Conservation (phyloP, 352 stramenopile species). For the Paralagenidium karlingii region DNA sequence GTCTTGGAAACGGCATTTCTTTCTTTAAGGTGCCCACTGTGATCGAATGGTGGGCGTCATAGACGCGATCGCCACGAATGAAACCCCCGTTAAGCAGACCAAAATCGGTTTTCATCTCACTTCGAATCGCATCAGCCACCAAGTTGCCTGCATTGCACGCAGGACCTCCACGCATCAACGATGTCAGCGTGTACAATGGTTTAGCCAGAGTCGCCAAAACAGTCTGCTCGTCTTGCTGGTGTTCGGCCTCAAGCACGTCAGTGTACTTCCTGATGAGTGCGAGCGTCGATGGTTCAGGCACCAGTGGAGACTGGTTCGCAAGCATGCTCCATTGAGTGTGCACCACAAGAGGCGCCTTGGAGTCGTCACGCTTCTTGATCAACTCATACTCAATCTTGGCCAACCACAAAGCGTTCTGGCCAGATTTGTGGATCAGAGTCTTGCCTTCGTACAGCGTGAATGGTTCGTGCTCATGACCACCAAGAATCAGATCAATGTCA, state of each 20-base stretch:
- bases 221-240: slow-evolving; percentile 22
- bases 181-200: slow-evolving; percentile 57
- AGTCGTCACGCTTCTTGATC: too few species aligned
- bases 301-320: too few species aligned
- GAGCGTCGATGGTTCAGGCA: slow-evolving; percentile 38
- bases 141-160: slow-evolving; percentile 73
- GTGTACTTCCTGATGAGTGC: slow-evolving; percentile 68
- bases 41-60: slow-evolving; percentile 46
- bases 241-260: slow-evolving; percentile 37
- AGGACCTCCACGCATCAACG: slow-evolving; percentile 43
- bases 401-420: slow-evolving; percentile 82
- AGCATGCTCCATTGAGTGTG: slow-evolving; percentile 78
- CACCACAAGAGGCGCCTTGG: slow-evolving; percentile 27
- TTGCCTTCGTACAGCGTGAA: slow-evolving; percentile 71
- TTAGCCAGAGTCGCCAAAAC: slow-evolving; percentile 35
- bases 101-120: slow-evolving; percentile 43
- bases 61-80: slow-evolving; percentile 71
- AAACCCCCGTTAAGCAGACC: slow-evolving; percentile 84
- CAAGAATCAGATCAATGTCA: slow-evolving; percentile 78
- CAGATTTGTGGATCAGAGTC: slow-evolving; percentile 85
- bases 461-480: slow-evolving; percentile 87
- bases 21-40: slow-evolving; percentile 63
- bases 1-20: slow-evolving; percentile 77
- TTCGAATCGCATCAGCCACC: slow-evolving; percentile 62
- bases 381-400: slow-evolving; percentile 66